These are phyloP conservation scores for Ascochyta pisi DNA, from an alignment of 2,329 filamentous ascomycete genomes.

Conservation along the genomic window DNA sequence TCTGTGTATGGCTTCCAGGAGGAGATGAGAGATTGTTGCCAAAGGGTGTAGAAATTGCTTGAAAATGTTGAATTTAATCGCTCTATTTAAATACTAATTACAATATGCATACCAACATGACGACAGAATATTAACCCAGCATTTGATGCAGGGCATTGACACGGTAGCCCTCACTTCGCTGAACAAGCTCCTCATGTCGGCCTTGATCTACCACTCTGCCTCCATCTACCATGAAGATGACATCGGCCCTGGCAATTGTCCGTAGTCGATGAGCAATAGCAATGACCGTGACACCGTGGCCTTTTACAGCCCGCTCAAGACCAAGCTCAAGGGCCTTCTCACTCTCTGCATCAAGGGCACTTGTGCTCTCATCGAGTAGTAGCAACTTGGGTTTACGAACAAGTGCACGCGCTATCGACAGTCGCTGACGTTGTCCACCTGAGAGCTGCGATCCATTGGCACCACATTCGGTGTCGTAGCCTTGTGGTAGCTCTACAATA, in stretches of 20 bases:
- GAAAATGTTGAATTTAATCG: background rate
- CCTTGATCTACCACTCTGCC: conserved; percentile 58
- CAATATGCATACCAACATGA: background rate
- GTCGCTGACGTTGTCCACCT: conserved; percentile 52
- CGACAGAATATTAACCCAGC: conserved; percentile 37
- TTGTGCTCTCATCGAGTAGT: conserved; percentile 53
- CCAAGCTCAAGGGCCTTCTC: conserved; percentile 51
- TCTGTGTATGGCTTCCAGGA: conserved; percentile 29
- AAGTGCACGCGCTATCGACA: conserved; percentile 53
- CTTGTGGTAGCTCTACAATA: conserved; percentile 67
- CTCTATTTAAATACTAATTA: background rate
- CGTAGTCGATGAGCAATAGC: conserved; percentile 55
- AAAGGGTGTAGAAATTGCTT: conserved; percentile 23
- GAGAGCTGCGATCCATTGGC: conserved; percentile 51
- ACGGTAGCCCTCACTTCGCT: conserved; percentile 58
- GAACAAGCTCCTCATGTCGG: conserved; percentile 57
- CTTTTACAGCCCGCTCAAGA: conserved; percentile 47
- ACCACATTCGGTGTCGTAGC: conserved; percentile 66
- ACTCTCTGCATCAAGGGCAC: conserved; percentile 52
- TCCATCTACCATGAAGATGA: conserved; percentile 57
- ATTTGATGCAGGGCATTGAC: conserved; percentile 60
- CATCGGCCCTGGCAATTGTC: conserved; percentile 52
- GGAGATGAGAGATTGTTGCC: conserved; percentile 19
- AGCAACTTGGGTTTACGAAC: conserved; percentile 52
- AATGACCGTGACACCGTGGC: conserved; percentile 49